Conservation (phyloP, 192 early-diverging fungal species). For the Backusella westeae region DNA sequence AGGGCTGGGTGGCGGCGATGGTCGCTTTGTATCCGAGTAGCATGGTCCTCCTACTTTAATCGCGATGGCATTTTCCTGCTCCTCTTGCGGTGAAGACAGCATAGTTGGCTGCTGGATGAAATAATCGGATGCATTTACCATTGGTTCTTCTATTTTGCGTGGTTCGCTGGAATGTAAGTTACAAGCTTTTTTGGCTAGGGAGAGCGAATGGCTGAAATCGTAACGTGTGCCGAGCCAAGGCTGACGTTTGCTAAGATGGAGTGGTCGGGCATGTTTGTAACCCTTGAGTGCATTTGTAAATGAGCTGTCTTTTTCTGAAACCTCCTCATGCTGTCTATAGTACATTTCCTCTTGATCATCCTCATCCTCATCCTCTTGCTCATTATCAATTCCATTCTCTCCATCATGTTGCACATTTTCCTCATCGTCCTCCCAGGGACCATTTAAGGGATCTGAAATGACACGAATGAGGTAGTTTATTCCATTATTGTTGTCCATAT, state of each 20-base stretch:
- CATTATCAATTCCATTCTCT: neutral
- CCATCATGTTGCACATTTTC: neutral
- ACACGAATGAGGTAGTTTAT: slow-evolving; percentile 67
- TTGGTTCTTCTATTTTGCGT: neutral
- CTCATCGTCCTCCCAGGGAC: neutral
- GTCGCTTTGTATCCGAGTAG: neutral
- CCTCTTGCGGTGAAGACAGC: neutral
- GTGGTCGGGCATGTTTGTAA: neutral
- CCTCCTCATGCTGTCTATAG: neutral
- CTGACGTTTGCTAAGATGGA: neutral
- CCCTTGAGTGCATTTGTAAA: slow-evolving; percentile 12
- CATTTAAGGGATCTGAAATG: slow-evolving; percentile 5
- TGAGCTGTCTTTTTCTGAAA: slow-evolving; percentile 3
- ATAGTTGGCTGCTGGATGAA: neutral
- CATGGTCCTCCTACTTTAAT: neutral
- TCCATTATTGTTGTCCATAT: slow-evolving; percentile 91
- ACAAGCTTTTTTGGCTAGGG: slow-evolving; percentile 10
- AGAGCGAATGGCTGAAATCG: slow-evolving; percentile 11
- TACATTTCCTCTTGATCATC: slow-evolving; percentile 1
- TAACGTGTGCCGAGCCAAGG: slow-evolving; percentile 13
- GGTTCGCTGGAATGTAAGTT: neutral
- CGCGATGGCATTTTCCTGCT: neutral
- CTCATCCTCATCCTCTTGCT: slow-evolving; percentile 4
- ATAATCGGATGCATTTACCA: neutral
- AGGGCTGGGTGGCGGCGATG: neutral